Evolutionary conservation across 768 basidiomycete species (phyloP).

Genomic region (Mycena vulgaris): DNA sequence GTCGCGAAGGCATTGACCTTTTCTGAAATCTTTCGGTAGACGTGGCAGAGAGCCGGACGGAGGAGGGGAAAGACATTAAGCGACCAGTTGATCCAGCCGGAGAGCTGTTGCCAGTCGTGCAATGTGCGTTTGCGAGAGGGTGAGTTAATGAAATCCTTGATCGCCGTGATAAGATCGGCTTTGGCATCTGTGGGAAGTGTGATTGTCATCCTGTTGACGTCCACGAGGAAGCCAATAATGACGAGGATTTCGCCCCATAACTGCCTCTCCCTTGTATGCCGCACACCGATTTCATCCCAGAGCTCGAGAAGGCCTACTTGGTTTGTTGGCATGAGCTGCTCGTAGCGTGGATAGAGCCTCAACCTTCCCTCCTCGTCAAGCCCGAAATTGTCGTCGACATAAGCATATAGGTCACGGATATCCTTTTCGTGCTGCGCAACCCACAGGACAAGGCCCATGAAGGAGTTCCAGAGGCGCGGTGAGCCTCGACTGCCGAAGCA

Average conservation of each 20-base stretch:
- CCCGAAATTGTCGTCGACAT: not conserved
- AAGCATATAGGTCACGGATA: not conserved
- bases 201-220: conserved; percentile 30
- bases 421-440: conserved; percentile 28
- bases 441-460: conserved; percentile 36
- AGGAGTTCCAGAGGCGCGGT: conserved; percentile 23
- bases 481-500: conserved; percentile 13
- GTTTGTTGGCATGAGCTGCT: not conserved
- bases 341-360: not conserved
- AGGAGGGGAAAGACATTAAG: conserved; percentile 52
- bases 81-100: conserved; percentile 51
- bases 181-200: conserved; percentile 26
- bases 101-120: conserved; percentile 39
- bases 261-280: conserved; percentile 27
- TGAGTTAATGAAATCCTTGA: too few species aligned
- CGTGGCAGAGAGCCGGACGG: conserved; percentile 41
- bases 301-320: not conserved
- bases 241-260: conserved; percentile 36
- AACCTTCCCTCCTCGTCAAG: not conserved
- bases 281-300: not conserved
- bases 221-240: conserved; percentile 49
- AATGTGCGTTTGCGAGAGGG: not conserved
- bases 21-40: conserved; percentile 34
- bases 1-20: too few species aligned
- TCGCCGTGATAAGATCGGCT: not conserved